Conservation (phyloP, 1,284 basidiomycete species). For the Rhodotorula sp. region DNA sequence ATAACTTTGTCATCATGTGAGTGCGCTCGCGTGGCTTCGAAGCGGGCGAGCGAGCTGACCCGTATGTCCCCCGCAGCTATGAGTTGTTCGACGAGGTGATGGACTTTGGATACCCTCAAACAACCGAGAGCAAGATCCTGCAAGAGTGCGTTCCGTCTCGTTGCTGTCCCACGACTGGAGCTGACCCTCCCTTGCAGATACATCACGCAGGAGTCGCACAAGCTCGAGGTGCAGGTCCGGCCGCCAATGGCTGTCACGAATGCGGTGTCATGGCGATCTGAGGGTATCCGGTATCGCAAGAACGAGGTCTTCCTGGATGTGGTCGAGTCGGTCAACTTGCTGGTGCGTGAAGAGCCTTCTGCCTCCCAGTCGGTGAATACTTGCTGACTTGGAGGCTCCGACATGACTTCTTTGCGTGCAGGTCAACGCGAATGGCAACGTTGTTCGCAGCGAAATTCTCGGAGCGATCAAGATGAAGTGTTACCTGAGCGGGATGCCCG, state of each 20-base stretch:
- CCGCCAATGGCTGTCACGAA: constrained; percentile 98
- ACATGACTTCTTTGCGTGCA: constrained; percentile 44
- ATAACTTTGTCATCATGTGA: constrained; percentile 98
- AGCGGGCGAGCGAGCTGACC: neutral
- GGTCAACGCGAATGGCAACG: constrained; percentile 96
- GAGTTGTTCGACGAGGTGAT: constrained; percentile 97
- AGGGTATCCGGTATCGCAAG: constrained; percentile 96
- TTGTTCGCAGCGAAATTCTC: constrained; percentile 94
- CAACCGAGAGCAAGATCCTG: constrained; percentile 97
- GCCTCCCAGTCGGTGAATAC: neutral
- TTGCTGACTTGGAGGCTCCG: neutral
- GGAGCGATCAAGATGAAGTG: constrained; percentile 99
- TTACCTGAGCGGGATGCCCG: constrained; percentile 98
- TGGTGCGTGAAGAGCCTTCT: constrained; percentile 58
- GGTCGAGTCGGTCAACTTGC: constrained; percentile 93
- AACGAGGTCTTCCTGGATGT: constrained; percentile 99
- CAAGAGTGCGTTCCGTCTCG: constrained; percentile 70
- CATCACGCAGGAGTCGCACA: constrained; percentile 98
- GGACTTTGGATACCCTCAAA: constrained; percentile 99
- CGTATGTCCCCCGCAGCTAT: constrained; percentile 7
- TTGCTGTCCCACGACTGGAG: neutral
- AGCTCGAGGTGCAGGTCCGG: constrained; percentile 92
- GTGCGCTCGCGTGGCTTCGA: constrained; percentile 45
- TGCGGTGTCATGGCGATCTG: constrained; percentile 96
- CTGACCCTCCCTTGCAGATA: constrained; percentile 59